Evolutionary conservation across 148 eudicot species (phyloP).

Genomic region (Persicaria maculosa): DNA sequence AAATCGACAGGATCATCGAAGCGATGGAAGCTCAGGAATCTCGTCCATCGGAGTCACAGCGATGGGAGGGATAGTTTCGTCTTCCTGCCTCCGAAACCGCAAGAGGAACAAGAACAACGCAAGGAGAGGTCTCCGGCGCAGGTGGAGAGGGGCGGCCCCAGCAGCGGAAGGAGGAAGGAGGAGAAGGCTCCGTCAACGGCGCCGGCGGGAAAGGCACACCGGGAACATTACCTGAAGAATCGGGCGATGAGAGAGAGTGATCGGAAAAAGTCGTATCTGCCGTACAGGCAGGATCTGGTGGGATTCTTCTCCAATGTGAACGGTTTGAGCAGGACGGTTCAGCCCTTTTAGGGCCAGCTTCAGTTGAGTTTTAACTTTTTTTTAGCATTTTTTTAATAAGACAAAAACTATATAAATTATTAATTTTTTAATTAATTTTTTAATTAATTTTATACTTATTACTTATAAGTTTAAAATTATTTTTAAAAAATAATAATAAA

Average conservation of each 20-base stretch:
- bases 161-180: background rate
- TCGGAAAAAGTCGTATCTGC: slow-evolving; percentile 31
- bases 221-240: slow-evolving; percentile 13
- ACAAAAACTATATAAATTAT: too few species aligned
- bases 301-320: slow-evolving; percentile 48
- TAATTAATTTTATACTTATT: too few species aligned
- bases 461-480: too few species aligned
- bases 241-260: slow-evolving; percentile 16
- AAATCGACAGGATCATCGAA: slow-evolving; percentile 40
- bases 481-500: too few species aligned
- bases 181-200: slow-evolving; percentile 5
- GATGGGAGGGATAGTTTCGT: slow-evolving; percentile 45
- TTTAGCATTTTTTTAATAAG: too few species aligned
- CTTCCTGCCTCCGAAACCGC: slow-evolving; percentile 17
- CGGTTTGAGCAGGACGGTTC: slow-evolving; percentile 37
- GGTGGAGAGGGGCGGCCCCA: slow-evolving; percentile 1
- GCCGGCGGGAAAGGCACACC: slow-evolving; percentile 10
- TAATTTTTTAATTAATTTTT: too few species aligned
- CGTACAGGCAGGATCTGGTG: slow-evolving; percentile 49
- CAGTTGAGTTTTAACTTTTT: too few species aligned
- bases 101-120: slow-evolving; percentile 11
- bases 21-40: slow-evolving; percentile 44
- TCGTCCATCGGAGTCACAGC: slow-evolving; percentile 44
- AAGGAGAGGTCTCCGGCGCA: slow-evolving; percentile 3
- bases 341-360: slow-evolving; percentile 22